Percentiles rank a stretch among this genome's conserved stretches.
These are phyloP conservation scores for Avena eriantha DNA, from an alignment of 176 grass and related monocot species.

Conservation along the genomic window DNA sequence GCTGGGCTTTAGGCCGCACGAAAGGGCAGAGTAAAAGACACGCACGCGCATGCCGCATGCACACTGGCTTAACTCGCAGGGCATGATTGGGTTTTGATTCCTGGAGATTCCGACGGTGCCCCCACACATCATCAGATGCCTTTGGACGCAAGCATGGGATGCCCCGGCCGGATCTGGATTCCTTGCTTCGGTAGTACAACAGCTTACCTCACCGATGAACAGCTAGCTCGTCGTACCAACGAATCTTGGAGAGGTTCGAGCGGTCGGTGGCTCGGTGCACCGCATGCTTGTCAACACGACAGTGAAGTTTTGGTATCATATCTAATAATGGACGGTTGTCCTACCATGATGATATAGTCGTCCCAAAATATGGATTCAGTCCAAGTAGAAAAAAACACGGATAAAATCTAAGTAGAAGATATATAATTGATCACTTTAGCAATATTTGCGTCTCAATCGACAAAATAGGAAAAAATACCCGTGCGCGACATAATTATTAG, in stretches of 20 bases:
- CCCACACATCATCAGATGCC: not conserved
- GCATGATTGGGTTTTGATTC: constrained; percentile 44
- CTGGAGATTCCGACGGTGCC: constrained; percentile 45
- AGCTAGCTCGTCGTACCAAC: constrained; percentile 13
- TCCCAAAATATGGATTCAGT: too few relatives aligned
- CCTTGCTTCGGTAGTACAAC: constrained; percentile 30
- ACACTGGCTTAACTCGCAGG: not conserved
- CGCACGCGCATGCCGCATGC: not conserved
- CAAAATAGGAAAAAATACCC: too few relatives aligned
- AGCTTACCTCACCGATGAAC: not conserved
- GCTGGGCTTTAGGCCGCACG: too few relatives aligned
- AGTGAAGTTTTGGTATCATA: too few relatives aligned
- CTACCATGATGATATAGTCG: too few relatives aligned
- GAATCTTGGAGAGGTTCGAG: constrained; percentile 3
- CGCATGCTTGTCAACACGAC: too few relatives aligned
- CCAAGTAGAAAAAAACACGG: too few relatives aligned
- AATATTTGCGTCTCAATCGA: too few relatives aligned
- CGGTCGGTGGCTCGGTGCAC: not conserved
- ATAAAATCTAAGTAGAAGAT: too few relatives aligned
- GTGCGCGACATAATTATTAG: too few relatives aligned
- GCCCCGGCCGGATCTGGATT: constrained; percentile 31
- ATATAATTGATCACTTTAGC: too few relatives aligned
- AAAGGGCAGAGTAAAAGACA: constrained; percentile 4
- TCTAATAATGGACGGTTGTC: too few relatives aligned
- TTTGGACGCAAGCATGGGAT: constrained; percentile 46